A percentile compares a stretch with the other conserved stretches of the same genome.
Evolutionary conservation across 208 protist species (phyloP).

Genomic region (Leishmania gerbilli): DNA sequence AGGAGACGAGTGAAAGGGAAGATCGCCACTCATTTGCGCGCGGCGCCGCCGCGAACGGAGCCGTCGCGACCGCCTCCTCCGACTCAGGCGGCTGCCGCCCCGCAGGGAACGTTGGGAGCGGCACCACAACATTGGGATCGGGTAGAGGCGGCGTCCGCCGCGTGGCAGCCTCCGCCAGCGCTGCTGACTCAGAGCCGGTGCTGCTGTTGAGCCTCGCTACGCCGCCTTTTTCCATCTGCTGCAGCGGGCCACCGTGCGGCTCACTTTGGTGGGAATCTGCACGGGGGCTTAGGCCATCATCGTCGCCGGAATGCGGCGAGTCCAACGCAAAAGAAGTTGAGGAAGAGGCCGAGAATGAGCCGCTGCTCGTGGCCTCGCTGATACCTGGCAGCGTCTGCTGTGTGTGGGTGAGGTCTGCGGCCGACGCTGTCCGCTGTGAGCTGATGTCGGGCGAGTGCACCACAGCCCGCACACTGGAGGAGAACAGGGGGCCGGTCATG

Average conservation of each 20-base stretch:
- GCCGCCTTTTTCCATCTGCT: neutral
- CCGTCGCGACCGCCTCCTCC: neutral
- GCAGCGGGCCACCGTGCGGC: neutral
- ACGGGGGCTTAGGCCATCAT: neutral
- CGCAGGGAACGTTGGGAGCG: neutral
- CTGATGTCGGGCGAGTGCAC: slow-evolving; percentile 33
- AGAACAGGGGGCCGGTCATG: slow-evolving; percentile 1
- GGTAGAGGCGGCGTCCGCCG: neutral
- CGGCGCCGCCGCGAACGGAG: neutral
- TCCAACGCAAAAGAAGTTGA: neutral
- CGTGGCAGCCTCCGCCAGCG: neutral
- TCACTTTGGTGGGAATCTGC: no score
- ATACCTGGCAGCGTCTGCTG: slow-evolving; percentile 5
- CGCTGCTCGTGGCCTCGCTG: slow-evolving; percentile 12
- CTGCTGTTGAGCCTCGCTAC: neutral
- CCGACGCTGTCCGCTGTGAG: slow-evolving; percentile 5
- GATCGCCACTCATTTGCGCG: neutral
- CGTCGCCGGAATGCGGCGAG: neutral
- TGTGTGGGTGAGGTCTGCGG: slow-evolving; percentile 7
- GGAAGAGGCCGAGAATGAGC: neutral
- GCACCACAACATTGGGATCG: neutral
- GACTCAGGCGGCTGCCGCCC: neutral
- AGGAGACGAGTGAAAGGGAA: neutral
- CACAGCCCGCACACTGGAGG: slow-evolving; percentile 17
- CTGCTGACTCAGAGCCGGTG: neutral